Conservation (phyloP, 2,329 filamentous ascomycete species). For the Scedosporium dehoogii region DNA sequence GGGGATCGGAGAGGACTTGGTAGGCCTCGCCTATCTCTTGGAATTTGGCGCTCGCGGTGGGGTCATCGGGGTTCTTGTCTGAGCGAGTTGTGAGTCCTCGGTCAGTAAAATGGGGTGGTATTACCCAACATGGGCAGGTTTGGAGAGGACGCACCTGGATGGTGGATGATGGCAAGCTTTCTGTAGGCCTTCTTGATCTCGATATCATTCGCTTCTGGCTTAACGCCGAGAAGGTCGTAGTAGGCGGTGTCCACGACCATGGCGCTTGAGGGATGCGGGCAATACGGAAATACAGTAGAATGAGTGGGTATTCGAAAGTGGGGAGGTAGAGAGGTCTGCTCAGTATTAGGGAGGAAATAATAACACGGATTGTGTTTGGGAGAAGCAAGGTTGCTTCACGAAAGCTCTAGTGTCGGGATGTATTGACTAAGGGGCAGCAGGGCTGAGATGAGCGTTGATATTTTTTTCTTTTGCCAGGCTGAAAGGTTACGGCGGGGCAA, state of each 20-base stretch:
- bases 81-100: conserved; percentile 8
- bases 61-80: conserved; percentile 98
- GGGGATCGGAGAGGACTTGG: conserved; percentile 75
- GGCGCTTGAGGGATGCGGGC: conserved; percentile 9
- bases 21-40: conserved; percentile 72
- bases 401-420: not conserved
- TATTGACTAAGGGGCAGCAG: not conserved
- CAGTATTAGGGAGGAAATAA: not conserved
- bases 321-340: too few relatives aligned
- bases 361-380: not conserved
- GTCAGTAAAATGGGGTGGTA: not conserved
- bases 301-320: not conserved
- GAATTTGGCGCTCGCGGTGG: conserved; percentile 87
- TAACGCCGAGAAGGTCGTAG: conserved; percentile 78
- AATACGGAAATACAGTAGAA: not conserved
- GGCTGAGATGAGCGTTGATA: not conserved
- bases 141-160: conserved; percentile 53
- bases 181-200: conserved; percentile 97
- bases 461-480: not conserved
- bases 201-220: conserved; percentile 74
- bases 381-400: not conserved
- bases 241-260: conserved; percentile 88
- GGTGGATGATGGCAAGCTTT: conserved; percentile 87
- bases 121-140: not conserved
- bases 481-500: not conserved